Percentiles rank a stretch among this genome's conserved stretches.
These are phyloP conservation scores for Verticillium alfalfae DNA, from an alignment of 2,329 filamentous ascomycete genomes.

Conservation along the genomic window DNA sequence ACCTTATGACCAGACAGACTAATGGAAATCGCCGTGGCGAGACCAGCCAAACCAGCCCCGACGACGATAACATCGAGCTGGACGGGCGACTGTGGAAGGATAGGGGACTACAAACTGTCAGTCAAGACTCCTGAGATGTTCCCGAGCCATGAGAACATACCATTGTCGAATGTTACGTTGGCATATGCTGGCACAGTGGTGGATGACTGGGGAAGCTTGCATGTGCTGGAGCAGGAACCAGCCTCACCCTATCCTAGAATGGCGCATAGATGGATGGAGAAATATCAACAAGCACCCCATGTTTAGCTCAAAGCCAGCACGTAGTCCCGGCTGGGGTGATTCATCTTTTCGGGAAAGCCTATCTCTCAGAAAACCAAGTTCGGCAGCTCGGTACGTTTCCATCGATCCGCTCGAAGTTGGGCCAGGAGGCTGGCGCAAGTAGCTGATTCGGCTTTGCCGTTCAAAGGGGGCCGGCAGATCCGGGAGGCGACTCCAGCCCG, in stretches of 20 bases:
- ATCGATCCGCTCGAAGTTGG: too few relatives aligned
- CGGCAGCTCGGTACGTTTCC: too few relatives aligned
- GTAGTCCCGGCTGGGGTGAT: too few relatives aligned
- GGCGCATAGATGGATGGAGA: not conserved
- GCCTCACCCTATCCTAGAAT: not conserved
- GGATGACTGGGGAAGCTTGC: not conserved
- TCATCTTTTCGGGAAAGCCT: not conserved
- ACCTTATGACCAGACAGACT: constrained; percentile 30
- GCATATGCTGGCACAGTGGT: not conserved
- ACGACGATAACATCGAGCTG: constrained; percentile 31
- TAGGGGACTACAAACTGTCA: not conserved
- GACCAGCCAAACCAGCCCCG: constrained; percentile 35
- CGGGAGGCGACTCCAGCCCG: not conserved
- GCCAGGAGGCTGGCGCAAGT: too few relatives aligned
- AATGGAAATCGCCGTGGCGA: constrained; percentile 30
- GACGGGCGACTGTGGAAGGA: constrained; percentile 1
- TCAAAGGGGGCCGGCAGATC: not conserved
- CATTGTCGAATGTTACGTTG: not conserved
- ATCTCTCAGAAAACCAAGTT: too few relatives aligned
- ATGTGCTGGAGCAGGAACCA: not conserved
- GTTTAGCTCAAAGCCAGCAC: too few relatives aligned
- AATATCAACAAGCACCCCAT: not conserved
- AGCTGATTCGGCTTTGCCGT: not conserved
- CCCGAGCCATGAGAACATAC: not conserved
- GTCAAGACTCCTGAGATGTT: not conserved